Evolutionary conservation across 257 asterid genomes (phyloP), one percentile per base, ranked within the genome.

Genomic region (Jacaranda copaia): DNA sequence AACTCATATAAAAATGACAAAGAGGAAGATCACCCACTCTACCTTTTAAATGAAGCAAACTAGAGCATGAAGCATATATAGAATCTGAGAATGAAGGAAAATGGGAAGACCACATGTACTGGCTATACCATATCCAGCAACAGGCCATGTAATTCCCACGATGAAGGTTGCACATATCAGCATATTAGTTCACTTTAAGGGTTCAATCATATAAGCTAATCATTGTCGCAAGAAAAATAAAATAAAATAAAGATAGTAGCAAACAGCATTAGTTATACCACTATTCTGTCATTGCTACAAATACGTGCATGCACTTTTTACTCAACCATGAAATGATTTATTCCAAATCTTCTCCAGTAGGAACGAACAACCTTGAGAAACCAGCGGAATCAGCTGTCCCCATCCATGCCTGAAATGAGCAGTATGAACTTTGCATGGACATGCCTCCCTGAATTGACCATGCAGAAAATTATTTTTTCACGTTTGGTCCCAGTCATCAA

Each of bases 141-240:
- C 86, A 77, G 94, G 92, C 25, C 94, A 85, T 83, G 90, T 89
- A 7, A 81, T 87, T 59, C 89, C 92, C 3, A 6, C 83, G 32
- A 81, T 87, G 86, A 89, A 89, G 55, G 67, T 85, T 8, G 77
- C 85, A 4, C 76, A 76, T 63, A 87, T 88, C 0, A 86, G 85
- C 76, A 76, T 85, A 25, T 14, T 90, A 77, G 52, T 83, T 83
- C 70, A 80, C 53, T 25, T 25, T 25, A 25, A 25, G 32, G 32
- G 32, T 25, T 25, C 32, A 25, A 25, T 25, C 32, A 25, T 25
- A 25, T 0, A 25, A 25, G 32, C 32, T 25, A 25, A 25, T 25
- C 32, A 25, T 25, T 25, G 32, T 25, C 32, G 2, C 1, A 25
- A 25, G 32, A 25, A 25, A 25, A 25, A 25, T 25, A 2, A 25